Conservation (phyloP, 2,329 filamentous ascomycete species). For the Xylaria sp. region DNA sequence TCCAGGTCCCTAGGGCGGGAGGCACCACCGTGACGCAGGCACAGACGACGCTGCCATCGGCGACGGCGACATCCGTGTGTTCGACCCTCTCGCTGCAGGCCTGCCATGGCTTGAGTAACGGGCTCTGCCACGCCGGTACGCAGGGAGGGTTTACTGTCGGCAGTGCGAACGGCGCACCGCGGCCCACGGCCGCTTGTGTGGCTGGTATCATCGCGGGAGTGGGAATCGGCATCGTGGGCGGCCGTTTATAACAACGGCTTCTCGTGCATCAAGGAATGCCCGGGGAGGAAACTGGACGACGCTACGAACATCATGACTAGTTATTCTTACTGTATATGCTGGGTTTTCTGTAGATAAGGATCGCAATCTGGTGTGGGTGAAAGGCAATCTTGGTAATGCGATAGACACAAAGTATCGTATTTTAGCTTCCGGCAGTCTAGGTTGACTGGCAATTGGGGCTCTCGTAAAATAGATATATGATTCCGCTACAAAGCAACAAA, state of each 20-base stretch:
- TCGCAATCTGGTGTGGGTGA: neutral
- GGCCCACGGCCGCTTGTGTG: conserved; percentile 47
- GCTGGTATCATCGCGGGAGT: conserved; percentile 49
- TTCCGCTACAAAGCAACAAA: neutral
- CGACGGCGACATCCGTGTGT: conserved; percentile 65
- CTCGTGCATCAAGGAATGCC: neutral
- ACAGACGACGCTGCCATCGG: conserved; percentile 53
- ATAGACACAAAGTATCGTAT: conserved; percentile 17
- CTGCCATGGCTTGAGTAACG: conserved; percentile 58
- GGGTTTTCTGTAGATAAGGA: conserved; percentile 19
- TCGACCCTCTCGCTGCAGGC: conserved; percentile 64
- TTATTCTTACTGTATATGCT: conserved; percentile 20
- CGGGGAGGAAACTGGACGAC: conserved; percentile 25
- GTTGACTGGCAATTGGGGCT: neutral
- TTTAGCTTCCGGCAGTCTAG: neutral
- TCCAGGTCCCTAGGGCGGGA: conserved; percentile 64
- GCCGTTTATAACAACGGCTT: conserved; percentile 38
- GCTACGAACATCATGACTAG: conserved; percentile 36
- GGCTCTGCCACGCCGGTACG: conserved; percentile 53
- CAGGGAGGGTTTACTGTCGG: conserved; percentile 47
- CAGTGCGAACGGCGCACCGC: conserved; percentile 44
- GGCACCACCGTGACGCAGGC: conserved; percentile 63
- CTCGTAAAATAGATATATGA: neutral
- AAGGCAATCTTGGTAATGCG: neutral
- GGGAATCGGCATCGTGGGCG: conserved; percentile 48